Evolutionary conservation across 78 protist species (phyloP).

Genomic region (Salpingoeca rosetta): DNA sequence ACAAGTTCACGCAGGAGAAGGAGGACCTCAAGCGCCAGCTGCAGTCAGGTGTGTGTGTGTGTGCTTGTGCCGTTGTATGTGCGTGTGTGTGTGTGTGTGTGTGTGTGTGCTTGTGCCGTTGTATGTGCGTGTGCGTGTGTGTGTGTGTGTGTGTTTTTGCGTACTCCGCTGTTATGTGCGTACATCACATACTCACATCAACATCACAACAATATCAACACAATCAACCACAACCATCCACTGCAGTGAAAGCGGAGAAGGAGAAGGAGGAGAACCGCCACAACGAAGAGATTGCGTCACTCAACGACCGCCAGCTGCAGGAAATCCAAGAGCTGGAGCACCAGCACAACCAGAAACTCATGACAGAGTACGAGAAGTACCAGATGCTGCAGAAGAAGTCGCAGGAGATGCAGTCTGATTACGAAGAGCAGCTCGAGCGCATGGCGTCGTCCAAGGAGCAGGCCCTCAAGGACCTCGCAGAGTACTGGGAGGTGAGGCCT

Average conservation of each 20-base stretch:
- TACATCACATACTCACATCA: too few relatives aligned
- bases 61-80: too few relatives aligned
- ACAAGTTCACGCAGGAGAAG: slow-evolving; percentile 26
- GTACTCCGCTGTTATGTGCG: too few relatives aligned
- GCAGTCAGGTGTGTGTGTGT: too few relatives aligned
- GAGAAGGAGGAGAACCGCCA: slow-evolving; percentile 29
- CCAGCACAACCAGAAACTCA: slow-evolving; percentile 25
- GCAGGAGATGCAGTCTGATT: not conserved
- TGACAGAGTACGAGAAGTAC: slow-evolving; percentile 20
- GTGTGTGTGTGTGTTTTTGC: too few relatives aligned
- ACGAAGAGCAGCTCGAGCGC: not conserved
- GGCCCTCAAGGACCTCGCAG: slow-evolving; percentile 27
- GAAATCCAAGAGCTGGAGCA: not conserved
- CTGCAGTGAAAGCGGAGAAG: slow-evolving; percentile 15
- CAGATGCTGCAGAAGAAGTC: not conserved
- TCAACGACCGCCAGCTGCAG: slow-evolving; percentile 2
- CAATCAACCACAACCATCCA: too few relatives aligned
- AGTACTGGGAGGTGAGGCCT: slow-evolving; percentile 16
- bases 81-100: too few relatives aligned
- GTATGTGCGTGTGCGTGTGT: too few relatives aligned
- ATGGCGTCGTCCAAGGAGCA: slow-evolving; percentile 10
- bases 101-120: too few relatives aligned
- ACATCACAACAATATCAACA: too few relatives aligned
- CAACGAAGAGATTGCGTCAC: slow-evolving; percentile 12
- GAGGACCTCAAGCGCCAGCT: slow-evolving; percentile 15